Percentiles rank a stretch among this genome's conserved stretches.
These are phyloP conservation scores for Purpureocillium takamizusanense DNA, from an alignment of 2,329 filamentous ascomycete species.

Conservation along the genomic window DNA sequence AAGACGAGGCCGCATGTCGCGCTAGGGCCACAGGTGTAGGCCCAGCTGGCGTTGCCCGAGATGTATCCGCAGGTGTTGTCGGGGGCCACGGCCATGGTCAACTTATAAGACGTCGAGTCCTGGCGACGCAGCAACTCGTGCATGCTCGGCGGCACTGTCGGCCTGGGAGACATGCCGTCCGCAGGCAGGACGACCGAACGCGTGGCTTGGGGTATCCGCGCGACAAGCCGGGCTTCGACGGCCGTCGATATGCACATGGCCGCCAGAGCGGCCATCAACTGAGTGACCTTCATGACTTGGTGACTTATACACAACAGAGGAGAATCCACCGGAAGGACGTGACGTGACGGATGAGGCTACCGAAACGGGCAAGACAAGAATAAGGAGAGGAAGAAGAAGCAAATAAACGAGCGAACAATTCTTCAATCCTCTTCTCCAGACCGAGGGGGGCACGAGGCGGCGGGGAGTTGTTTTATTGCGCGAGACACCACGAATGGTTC, in stretches of 20 bases:
- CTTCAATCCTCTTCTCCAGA: background rate
- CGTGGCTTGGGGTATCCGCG: conserved; percentile 23
- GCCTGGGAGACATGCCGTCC: conserved; percentile 27
- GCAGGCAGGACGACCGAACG: conserved; percentile 18
- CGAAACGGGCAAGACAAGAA: too few species aligned
- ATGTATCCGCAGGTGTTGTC: conserved; percentile 44
- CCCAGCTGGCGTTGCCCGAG: conserved; percentile 26
- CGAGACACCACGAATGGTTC: background rate
- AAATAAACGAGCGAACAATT: too few species aligned
- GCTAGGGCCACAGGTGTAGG: conserved; percentile 27
- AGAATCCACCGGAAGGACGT: too few species aligned
- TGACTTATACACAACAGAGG: background rate
- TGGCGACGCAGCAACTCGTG: conserved; percentile 18
- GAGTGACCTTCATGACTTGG: conserved; percentile 12
- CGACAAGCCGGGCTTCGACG: conserved; percentile 19
- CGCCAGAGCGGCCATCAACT: conserved; percentile 10
- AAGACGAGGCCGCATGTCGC: conserved; percentile 32
- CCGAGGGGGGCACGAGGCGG: background rate
- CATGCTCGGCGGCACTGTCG: conserved; percentile 29
- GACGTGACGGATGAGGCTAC: too few species aligned
- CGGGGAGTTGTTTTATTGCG: conserved; percentile 4
- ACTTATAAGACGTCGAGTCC: conserved; percentile 1
- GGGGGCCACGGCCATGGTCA: conserved; percentile 27
- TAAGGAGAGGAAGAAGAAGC: too few species aligned
- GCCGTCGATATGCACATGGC: conserved; percentile 18